phyloP scores from a whole-genome alignment of 106 monocot genomes.

The Dactylorhiza incarnata region DNA sequence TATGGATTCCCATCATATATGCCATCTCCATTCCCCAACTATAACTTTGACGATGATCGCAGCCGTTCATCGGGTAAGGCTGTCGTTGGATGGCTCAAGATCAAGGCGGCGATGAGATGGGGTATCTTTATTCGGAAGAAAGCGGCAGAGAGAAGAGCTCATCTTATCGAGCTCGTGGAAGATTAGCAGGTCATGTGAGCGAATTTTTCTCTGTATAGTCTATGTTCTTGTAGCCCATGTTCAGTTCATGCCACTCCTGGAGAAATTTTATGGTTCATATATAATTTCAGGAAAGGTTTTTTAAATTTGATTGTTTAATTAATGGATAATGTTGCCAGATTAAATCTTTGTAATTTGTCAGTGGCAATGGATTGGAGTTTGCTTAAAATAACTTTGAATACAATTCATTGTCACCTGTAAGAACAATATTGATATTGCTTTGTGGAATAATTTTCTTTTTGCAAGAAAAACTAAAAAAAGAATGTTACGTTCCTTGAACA shows the following conservation, averaged over 20 bases:
- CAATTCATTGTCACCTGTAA: not conserved
- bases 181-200: constrained; percentile 1
- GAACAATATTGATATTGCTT: not conserved
- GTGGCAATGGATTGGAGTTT: not conserved
- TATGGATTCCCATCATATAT: constrained; percentile 45
- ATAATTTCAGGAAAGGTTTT: not conserved
- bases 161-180: constrained; percentile 82
- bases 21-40: constrained; percentile 48
- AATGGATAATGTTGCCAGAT: not conserved
- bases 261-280: not conserved
- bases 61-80: constrained; percentile 73
- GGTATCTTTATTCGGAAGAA: constrained; percentile 94
- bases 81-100: constrained; percentile 95
- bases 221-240: not conserved
- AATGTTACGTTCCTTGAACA: no score
- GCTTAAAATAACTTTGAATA: not conserved
- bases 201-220: not conserved
- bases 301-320: not conserved
- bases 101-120: constrained; percentile 99
- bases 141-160: constrained; percentile 84
- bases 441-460: not conserved
- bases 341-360: not conserved
- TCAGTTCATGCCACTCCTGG: not conserved
- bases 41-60: constrained; percentile 58
- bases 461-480: not conserved